Evolutionary conservation across 192 early-diverging fungal genomes (phyloP).

Genomic region (Linnemannia schmuckeri): DNA sequence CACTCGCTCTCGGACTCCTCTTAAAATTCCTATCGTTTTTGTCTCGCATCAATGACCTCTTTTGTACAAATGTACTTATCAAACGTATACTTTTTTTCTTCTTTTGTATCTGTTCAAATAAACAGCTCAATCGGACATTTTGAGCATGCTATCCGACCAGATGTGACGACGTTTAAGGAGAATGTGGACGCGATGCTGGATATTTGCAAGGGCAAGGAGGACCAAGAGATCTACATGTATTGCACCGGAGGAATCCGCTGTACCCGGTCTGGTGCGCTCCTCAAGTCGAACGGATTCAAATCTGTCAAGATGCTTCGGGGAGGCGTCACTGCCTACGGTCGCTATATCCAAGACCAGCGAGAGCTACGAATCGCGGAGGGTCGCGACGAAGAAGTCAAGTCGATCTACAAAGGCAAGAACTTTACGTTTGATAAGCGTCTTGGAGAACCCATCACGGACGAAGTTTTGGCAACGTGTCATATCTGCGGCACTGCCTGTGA

Average conservation of each 20-base stretch:
- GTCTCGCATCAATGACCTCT: background rate
- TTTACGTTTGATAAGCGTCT: constrained; percentile 87
- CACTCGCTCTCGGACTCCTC: background rate
- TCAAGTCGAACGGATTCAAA: constrained; percentile 72
- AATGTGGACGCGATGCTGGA: constrained; percentile 75
- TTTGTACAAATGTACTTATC: background rate
- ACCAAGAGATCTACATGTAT: constrained; percentile 84
- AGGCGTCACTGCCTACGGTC: constrained; percentile 83
- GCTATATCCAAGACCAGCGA: constrained; percentile 62
- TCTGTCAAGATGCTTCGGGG: constrained; percentile 79
- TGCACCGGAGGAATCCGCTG: constrained; percentile 90
- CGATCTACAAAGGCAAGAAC: constrained; percentile 81
- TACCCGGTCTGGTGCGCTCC: constrained; percentile 82
- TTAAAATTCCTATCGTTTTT: background rate
- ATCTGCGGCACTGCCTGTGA: constrained; percentile 77
- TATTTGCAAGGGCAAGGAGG: constrained; percentile 65
- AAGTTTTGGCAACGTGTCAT: constrained; percentile 75
- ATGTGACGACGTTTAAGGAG: constrained; percentile 80
- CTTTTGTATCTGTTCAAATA: background rate
- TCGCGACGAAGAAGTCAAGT: constrained; percentile 40
- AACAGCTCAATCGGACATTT: constrained; percentile 78
- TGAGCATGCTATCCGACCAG: constrained; percentile 74
- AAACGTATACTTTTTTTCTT: background rate
- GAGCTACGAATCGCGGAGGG: background rate
- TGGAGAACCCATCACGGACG: constrained; percentile 77